Evolutionary conservation across 495 filamentous ascomycete genomes (phyloP).

Genomic region (Neurospora sp.): DNA sequence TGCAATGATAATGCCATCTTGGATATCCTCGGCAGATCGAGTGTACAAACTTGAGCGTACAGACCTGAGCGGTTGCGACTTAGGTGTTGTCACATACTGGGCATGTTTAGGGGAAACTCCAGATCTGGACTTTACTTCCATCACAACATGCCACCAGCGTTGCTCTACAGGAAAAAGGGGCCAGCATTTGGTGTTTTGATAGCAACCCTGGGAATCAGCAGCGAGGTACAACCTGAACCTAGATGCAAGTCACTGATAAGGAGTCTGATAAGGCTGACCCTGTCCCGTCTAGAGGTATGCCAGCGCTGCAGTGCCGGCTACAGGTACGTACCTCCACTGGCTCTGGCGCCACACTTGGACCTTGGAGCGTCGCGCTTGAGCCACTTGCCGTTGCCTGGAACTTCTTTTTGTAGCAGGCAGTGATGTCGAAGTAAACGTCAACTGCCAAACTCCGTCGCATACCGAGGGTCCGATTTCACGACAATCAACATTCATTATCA

Average conservation of each 20-base stretch:
- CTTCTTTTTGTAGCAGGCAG: neutral
- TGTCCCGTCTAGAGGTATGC: neutral
- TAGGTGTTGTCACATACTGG: neutral
- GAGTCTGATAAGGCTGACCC: neutral
- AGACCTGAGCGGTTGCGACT: neutral
- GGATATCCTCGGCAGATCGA: neutral
- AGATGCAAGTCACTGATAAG: neutral
- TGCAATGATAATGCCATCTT: neutral
- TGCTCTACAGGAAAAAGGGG: neutral
- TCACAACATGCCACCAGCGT: neutral
- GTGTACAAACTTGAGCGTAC: neutral
- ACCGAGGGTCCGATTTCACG: constrained; percentile 6
- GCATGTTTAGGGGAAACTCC: neutral
- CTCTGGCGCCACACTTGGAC: neutral
- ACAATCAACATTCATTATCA: neutral
- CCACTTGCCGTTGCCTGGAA: neutral
- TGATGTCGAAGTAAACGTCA: neutral
- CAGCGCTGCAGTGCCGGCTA: neutral
- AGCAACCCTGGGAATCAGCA: neutral
- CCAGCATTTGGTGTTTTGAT: neutral
- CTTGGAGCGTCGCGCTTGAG: neutral
- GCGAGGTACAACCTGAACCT: no score
- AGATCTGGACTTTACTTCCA: neutral
- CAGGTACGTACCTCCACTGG: neutral
- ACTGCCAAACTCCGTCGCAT: neutral